phyloP scores from a whole-genome alignment of 2,329 filamentous ascomycete genomes.

The Domatiomyces globalis region DNA sequence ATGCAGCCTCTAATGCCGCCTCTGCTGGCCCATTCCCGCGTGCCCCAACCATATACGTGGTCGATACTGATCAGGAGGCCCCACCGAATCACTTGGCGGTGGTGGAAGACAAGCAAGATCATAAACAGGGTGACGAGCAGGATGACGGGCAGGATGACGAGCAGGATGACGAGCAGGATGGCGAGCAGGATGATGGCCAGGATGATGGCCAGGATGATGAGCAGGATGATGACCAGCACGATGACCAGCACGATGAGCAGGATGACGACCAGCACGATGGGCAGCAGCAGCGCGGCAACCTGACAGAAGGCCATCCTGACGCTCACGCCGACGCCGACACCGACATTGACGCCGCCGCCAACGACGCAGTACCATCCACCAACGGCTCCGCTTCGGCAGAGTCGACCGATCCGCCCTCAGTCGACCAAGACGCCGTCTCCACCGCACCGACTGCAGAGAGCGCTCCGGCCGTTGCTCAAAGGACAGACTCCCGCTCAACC shows the following conservation, averaged over 20 bases:
- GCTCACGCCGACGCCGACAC: not conserved
- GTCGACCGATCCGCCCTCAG: no score
- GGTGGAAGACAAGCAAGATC: not conserved
- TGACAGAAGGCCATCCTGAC: not conserved
- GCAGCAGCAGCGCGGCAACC: not conserved
- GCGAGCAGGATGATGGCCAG: not conserved
- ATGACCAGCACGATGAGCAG: no score
- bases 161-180: no score
- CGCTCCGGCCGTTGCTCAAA: constrained; percentile 20
- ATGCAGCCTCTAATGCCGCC: not conserved
- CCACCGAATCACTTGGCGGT: not conserved
- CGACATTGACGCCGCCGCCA: not conserved
- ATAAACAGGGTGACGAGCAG: not conserved
- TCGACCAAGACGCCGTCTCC: constrained; percentile 12
- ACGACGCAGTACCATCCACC: not conserved
- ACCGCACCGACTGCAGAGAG: not conserved
- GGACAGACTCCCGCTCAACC: constrained; percentile 49
- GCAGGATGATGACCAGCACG: not conserved
- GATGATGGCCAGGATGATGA: not conserved
- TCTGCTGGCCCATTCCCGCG: not conserved
- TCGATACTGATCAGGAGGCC: not conserved
- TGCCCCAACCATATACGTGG: not conserved
- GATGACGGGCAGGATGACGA: not conserved
- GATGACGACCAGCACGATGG: no score
- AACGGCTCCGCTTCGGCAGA: not conserved